Evolutionary conservation across 352 stramenopile genomes (phyloP), one percentile per base, ranked within the genome.

Genomic region (Phytophthora cryptogea): DNA sequence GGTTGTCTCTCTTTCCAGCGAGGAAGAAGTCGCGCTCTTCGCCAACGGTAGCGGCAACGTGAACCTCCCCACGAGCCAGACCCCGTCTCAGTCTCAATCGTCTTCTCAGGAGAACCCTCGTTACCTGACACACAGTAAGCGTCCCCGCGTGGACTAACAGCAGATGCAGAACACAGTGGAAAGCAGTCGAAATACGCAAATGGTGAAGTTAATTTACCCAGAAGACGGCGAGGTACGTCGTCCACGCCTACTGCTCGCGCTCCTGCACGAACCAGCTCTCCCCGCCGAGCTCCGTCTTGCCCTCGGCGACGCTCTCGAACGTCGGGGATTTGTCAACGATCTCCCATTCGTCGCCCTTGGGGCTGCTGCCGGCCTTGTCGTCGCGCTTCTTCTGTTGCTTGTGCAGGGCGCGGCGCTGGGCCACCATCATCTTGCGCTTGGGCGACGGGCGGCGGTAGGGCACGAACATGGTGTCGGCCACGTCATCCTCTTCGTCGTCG

Each of bases 321-420:
- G 82, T 92, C 20, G 82, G 82, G 4, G 82, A 92, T 70, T 88
- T 89, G 72, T 92, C 78, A 17, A 92, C 66, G 14, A 92, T 76
- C 33, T 83, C 86, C 82, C 82, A 92, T 43, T 90, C 82, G 37
- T 92, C 82, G 30, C 71, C 68, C 70, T 87, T 87, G 16, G 79
- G 78, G 32, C 79, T 91, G 54, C 65, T 66, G 37, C 54, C 48
- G 27, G 54, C 50, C 44, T 74, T 70, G 30, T 54, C 49, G 9
- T 81, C 63, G 40, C 69, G 32, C 48, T 63, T 66, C 64, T 57
- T 66, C 54, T 67, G 49, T 35, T 69, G 62, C 49, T 77, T 64
- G n/a, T 53, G 56, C 23, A 52, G 54, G 10, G 47, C 36, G 11
- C 59, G 46, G 42, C 50, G 56, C 27, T 72, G 62, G 44, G 47